phyloP scores from a whole-genome alignment of 768 basidiomycete genomes.

The Agrocybe chaxingu region DNA sequence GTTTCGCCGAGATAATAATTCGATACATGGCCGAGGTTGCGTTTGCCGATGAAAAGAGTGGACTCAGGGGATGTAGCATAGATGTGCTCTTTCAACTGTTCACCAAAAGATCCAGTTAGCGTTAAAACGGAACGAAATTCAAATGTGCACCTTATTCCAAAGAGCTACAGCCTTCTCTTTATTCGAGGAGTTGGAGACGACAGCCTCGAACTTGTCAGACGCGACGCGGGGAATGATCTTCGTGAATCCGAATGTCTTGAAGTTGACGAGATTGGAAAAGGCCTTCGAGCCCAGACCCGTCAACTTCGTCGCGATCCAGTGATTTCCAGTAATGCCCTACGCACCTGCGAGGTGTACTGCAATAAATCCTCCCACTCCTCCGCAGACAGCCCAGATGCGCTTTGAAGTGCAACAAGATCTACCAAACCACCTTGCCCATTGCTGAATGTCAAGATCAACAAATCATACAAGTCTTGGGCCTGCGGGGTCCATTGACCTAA shows the following conservation, averaged over 20 bases:
- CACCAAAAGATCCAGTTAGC: slow-evolving; percentile 3
- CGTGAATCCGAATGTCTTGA: slow-evolving; percentile 79
- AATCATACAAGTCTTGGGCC: slow-evolving; percentile 64
- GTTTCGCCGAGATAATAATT: slow-evolving; percentile 82
- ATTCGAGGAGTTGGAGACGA: slow-evolving; percentile 61
- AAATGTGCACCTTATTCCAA: slow-evolving; percentile 48
- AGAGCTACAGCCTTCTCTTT: slow-evolving; percentile 50
- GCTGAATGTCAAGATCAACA: slow-evolving; percentile 69
- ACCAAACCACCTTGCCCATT: slow-evolving; percentile 48
- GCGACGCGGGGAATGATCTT: slow-evolving; percentile 79
- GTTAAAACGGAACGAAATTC: background rate
- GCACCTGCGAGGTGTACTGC: slow-evolving; percentile 73
- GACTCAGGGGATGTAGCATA: slow-evolving; percentile 65
- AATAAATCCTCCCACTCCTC: slow-evolving; percentile 69
- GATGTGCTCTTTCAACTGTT: slow-evolving; percentile 70
- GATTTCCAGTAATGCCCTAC: slow-evolving; percentile 9
- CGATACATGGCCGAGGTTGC: slow-evolving; percentile 69
- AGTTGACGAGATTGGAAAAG: slow-evolving; percentile 68
- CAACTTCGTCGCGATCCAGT: background rate
- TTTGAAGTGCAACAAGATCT: slow-evolving; percentile 52
- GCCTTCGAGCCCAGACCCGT: slow-evolving; percentile 27
- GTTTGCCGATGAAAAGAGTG: slow-evolving; percentile 77
- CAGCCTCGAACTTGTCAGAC: slow-evolving; percentile 56
- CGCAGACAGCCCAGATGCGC: slow-evolving; percentile 46
- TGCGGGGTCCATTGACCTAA: slow-evolving; percentile 75